A percentile compares a stretch with the other conserved stretches of the same genome.
Evolutionary conservation across 176 grass and related monocot species (phyloP).

Genomic region (Pontederia crassipes): DNA sequence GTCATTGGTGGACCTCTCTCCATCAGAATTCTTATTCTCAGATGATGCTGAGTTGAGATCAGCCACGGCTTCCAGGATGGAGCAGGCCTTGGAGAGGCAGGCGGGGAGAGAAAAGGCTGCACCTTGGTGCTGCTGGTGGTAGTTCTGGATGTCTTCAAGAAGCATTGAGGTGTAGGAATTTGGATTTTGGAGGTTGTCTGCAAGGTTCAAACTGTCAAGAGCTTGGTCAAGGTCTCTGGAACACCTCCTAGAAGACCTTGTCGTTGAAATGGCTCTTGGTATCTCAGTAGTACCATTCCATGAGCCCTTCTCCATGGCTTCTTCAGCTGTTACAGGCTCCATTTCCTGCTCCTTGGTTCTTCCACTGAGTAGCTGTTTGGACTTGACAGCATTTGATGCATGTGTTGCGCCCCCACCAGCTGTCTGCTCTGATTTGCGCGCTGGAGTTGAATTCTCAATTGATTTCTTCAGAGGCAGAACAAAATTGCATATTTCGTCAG

Average conservation of each 20-base stretch:
- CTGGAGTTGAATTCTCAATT: slow-evolving; percentile 10
- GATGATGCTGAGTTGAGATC: slow-evolving; percentile 75
- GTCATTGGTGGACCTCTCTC: slow-evolving; percentile 31
- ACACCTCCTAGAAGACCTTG: slow-evolving; percentile 48
- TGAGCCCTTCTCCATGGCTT: background rate
- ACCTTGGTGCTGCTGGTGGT: slow-evolving; percentile 55
- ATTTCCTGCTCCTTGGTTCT: slow-evolving; percentile 3
- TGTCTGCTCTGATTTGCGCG: slow-evolving; percentile 11
- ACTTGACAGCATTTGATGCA: slow-evolving; percentile 9
- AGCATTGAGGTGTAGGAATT: slow-evolving; percentile 64
- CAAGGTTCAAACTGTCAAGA: background rate
- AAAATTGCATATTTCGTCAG: background rate
- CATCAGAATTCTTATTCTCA: slow-evolving; percentile 41
- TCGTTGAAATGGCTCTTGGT: slow-evolving; percentile 26
- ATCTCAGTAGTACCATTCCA: slow-evolving; percentile 31
- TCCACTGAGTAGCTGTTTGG: background rate
- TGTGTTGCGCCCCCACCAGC: slow-evolving; percentile 10
- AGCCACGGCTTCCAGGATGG: slow-evolving; percentile 87
- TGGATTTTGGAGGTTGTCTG: background rate
- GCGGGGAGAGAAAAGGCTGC: slow-evolving; percentile 60
- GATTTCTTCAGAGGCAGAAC: background rate
- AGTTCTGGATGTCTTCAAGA: slow-evolving; percentile 88
- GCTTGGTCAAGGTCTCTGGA: slow-evolving; percentile 73
- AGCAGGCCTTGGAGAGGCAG: slow-evolving; percentile 89
- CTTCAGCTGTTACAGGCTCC: slow-evolving; percentile 12